Percentiles rank a stretch among this genome's conserved stretches.
These are phyloP conservation scores for Heliamphora pulchella DNA, from an alignment of 179 eudicot species.

Conservation along the genomic window DNA sequence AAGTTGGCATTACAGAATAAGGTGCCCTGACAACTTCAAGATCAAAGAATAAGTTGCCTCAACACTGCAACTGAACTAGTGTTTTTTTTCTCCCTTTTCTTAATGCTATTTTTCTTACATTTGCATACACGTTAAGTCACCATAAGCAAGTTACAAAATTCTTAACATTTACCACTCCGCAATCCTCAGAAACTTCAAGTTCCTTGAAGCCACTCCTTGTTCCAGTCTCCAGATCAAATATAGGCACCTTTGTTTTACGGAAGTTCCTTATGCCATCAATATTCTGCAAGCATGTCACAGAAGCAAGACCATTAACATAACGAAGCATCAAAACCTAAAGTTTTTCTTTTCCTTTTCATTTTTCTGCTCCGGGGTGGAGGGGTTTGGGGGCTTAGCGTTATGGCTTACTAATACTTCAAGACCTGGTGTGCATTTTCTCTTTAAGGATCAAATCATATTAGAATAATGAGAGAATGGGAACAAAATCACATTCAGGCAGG, in stretches of 20 bases:
- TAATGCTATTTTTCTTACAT: background rate
- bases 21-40: background rate
- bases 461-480: background rate
- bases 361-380: background rate
- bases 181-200: conserved; percentile 90
- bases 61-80: background rate
- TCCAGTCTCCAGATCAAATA: conserved; percentile 83
- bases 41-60: background rate
- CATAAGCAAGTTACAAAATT: background rate
- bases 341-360: background rate
- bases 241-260: conserved; percentile 68
- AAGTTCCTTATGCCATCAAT: conserved; percentile 67
- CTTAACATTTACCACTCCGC: conserved; percentile 74
- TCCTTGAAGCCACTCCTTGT: conserved; percentile 75
- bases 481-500: background rate
- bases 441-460: background rate
- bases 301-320: conserved; percentile 1
- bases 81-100: background rate
- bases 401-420: no score
- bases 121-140: background rate
- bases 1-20: background rate
- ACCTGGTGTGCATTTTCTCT: no score
- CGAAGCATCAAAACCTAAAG: background rate
- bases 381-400: no score
- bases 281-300: conserved; percentile 48